Percentiles rank a stretch among this genome's conserved stretches.
Conservation (phyloP, 108 stramenopile species). For the Pseudonitzschia pungens region DNA sequence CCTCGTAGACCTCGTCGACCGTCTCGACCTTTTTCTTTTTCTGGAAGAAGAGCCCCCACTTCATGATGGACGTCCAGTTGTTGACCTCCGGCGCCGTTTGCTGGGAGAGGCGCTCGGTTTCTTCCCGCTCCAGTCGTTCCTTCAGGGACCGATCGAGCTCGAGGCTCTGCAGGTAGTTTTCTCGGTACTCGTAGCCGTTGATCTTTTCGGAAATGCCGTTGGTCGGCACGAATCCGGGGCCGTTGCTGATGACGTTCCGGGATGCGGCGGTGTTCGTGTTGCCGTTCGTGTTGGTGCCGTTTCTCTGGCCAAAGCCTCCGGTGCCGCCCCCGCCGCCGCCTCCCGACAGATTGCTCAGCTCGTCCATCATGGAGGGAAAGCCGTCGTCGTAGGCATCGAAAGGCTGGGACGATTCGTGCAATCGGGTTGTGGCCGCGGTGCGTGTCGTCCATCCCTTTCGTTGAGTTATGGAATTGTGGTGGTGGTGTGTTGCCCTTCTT, state of each 20-base stretch:
- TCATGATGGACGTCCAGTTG: conserved; percentile 78
- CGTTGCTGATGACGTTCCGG: conserved; percentile 8
- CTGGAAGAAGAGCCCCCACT: conserved; percentile 20
- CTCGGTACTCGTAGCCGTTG: conserved; percentile 10
- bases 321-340: not conserved
- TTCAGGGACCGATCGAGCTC: not conserved
- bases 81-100: conserved; percentile 68
- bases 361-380: too few species aligned
- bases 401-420: conserved; percentile 4
- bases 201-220: conserved; percentile 19
- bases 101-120: conserved; percentile 40
- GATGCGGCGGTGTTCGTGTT: not conserved
- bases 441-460: too few species aligned
- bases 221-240: conserved; percentile 20
- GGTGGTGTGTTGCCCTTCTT: too few species aligned
- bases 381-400: conserved; percentile 5
- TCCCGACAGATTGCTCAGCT: too few species aligned
- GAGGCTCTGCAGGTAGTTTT: not conserved
- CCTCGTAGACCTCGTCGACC: conserved; percentile 51
- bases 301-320: not conserved
- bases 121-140: conserved; percentile 19
- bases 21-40: conserved; percentile 31
- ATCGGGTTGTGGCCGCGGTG: not conserved
- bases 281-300: not conserved
- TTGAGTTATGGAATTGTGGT: too few species aligned